Evolutionary conservation across 2,329 filamentous ascomycete genomes (phyloP).

Genomic region (Diaporthe citri): DNA sequence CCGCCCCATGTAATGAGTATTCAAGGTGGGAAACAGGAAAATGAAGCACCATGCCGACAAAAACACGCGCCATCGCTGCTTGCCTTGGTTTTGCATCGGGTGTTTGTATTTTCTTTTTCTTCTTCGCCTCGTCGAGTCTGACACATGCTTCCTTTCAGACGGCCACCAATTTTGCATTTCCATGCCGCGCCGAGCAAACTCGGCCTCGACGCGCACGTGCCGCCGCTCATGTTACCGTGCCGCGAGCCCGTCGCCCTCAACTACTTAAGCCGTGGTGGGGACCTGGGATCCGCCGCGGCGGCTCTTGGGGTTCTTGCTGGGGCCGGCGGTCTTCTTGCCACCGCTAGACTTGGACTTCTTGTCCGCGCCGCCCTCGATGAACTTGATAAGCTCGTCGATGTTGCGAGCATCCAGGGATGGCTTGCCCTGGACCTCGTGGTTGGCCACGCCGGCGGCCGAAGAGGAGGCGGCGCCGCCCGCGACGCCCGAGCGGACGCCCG

Average conservation of each 20-base stretch:
- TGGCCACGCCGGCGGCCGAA: conserved; percentile 43
- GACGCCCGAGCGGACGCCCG: conserved; percentile 60
- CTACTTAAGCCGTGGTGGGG: conserved; percentile 32
- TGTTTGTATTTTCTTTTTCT: neutral
- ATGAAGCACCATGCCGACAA: conserved; percentile 11
- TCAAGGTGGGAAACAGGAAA: neutral
- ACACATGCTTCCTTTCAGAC: neutral
- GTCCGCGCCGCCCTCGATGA: conserved; percentile 82
- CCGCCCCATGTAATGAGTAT: conserved; percentile 28
- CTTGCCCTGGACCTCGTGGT: conserved; percentile 39
- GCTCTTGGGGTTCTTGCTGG: conserved; percentile 66
- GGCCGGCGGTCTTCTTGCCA: conserved; percentile 34
- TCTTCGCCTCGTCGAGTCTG: neutral
- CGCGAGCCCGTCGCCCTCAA: too few species aligned
- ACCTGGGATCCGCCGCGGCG: conserved; percentile 56
- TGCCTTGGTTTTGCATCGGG: neutral
- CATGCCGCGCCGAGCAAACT: too few species aligned
- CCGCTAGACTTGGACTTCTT: conserved; percentile 59
- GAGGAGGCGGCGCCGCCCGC: conserved; percentile 52
- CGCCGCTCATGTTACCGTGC: too few species aligned
- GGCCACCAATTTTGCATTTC: neutral
- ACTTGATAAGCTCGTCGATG: conserved; percentile 93
- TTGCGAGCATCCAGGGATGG: conserved; percentile 78
- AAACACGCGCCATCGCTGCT: conserved; percentile 26
- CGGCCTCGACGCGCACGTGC: too few species aligned